phyloP scores from a whole-genome alignment of 2,329 filamentous ascomycete genomes.

The Nothopassalora personata region DNA sequence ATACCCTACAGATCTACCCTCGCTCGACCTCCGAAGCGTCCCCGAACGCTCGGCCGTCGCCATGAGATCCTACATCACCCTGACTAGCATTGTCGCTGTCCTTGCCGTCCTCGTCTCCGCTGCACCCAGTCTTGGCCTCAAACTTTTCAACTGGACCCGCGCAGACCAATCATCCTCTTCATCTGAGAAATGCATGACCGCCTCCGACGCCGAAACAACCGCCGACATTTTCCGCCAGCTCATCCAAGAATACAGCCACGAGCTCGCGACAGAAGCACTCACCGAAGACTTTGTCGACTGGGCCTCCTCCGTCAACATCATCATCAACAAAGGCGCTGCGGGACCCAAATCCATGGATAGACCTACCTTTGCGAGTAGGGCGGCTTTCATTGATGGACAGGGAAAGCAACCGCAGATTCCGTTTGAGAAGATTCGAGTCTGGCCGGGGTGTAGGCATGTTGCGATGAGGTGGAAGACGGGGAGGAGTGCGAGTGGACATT shows the following conservation, averaged over 20 bases:
- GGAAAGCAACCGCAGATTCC: conserved; percentile 26
- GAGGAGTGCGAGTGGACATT: conserved; percentile 23
- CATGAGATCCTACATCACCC: conserved; percentile 1
- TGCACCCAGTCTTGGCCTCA: background rate
- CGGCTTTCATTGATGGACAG: conserved; percentile 21
- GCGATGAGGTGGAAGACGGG: conserved; percentile 26
- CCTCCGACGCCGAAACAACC: conserved; percentile 16
- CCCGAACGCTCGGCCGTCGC: background rate
- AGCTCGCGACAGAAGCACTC: conserved; percentile 21
- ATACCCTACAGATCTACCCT: background rate
- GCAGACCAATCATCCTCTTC: background rate
- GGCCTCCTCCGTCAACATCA: conserved; percentile 29
- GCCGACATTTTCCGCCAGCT: conserved; percentile 28
- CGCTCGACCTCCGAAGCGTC: background rate
- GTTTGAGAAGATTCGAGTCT: conserved; percentile 26
- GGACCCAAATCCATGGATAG: conserved; percentile 19
- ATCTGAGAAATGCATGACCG: conserved; percentile 23
- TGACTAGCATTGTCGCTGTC: background rate
- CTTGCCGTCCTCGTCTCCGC: conserved; percentile 2
- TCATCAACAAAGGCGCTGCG: conserved; percentile 29
- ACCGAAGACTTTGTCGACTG: conserved; percentile 29
- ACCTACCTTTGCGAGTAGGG: conserved; percentile 21
- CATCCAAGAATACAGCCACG: conserved; percentile 28
- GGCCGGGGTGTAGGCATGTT: conserved; percentile 26
- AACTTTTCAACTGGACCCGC: background rate